Evolutionary conservation across 306 rosid species (phyloP).

Genomic region (Rosa persica): DNA sequence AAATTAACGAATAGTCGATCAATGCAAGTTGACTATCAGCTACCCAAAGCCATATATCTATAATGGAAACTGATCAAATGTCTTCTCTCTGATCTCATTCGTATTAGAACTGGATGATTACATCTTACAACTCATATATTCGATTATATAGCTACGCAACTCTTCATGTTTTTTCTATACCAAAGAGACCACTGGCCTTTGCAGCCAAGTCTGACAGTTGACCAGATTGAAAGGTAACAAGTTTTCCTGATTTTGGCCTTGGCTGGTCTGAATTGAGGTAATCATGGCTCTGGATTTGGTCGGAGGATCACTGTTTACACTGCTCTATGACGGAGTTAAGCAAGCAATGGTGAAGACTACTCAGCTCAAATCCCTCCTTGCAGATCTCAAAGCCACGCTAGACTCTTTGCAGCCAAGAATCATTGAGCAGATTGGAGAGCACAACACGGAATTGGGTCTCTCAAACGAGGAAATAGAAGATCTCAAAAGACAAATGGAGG

Average conservation of each 20-base stretch:
- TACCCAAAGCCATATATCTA: too few species aligned
- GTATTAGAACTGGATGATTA: too few species aligned
- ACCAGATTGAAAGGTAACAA: neutral
- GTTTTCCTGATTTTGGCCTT: neutral
- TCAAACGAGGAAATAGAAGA: neutral
- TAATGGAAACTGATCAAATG: too few species aligned
- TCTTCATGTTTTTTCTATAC: too few species aligned
- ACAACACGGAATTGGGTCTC: neutral
- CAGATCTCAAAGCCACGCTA: neutral
- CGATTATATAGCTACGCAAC: too few species aligned
- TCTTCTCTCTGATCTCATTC: too few species aligned
- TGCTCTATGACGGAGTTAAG: neutral
- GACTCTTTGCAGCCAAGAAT: neutral
- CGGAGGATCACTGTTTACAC: neutral
- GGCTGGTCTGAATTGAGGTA: neutral
- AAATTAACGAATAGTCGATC: too few species aligned
- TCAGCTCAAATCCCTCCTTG: neutral
- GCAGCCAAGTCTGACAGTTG: too few species aligned
- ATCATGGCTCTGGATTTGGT: neutral
- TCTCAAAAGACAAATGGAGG: neutral
- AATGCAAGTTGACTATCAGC: too few species aligned
- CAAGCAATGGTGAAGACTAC: neutral
- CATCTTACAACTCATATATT: too few species aligned
- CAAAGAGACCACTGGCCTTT: too few species aligned
- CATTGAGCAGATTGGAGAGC: neutral